These are phyloP conservation scores for Albatrellus ellisii DNA, from an alignment of 768 basidiomycete species.

Conservation along the genomic window DNA sequence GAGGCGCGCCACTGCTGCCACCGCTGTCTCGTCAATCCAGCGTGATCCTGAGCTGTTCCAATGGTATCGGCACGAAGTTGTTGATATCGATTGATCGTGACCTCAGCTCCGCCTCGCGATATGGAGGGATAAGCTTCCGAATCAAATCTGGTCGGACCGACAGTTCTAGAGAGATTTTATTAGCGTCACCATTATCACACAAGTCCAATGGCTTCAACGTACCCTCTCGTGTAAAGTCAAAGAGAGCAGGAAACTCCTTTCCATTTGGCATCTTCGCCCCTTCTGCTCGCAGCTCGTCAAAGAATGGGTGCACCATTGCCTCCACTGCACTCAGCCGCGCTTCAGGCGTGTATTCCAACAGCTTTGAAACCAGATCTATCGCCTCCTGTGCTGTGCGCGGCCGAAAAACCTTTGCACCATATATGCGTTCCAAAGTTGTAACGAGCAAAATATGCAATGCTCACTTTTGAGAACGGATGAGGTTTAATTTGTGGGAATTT, in stretches of 20 bases:
- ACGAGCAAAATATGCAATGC: slow-evolving; percentile 6
- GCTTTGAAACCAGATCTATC: slow-evolving; percentile 87
- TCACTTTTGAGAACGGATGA: slow-evolving; percentile 95
- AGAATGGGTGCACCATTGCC: slow-evolving; percentile 92
- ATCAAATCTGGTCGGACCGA: slow-evolving; percentile 94
- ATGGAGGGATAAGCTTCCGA: slow-evolving; percentile 78
- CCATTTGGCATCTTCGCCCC: slow-evolving; percentile 95
- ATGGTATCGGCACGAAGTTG: slow-evolving; percentile 92
- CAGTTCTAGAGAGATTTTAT: slow-evolving; percentile 49
- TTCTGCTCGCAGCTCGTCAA: slow-evolving; percentile 87
- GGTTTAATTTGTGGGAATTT: slow-evolving; percentile 99
- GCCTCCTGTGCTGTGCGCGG: slow-evolving; percentile 94
- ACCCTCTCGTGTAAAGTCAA: slow-evolving; percentile 96
- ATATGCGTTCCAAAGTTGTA: slow-evolving; percentile 7
- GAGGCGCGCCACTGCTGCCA: not conserved
- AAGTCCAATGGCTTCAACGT: slow-evolving; percentile 26
- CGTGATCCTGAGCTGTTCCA: slow-evolving; percentile 89
- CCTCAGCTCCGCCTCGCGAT: slow-evolving; percentile 82
- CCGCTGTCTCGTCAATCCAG: slow-evolving; percentile 43
- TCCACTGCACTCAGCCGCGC: slow-evolving; percentile 82
- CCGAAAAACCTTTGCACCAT: slow-evolving; percentile 70
- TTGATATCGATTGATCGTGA: slow-evolving; percentile 79
- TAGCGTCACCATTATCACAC: not conserved
- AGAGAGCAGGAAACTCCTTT: slow-evolving; percentile 87
- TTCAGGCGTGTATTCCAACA: slow-evolving; percentile 96